Evolutionary conservation across 371 early-diverging fungal species (phyloP), one percentile per base, ranked within the genome.

Genomic region (Mortierella sp.): DNA sequence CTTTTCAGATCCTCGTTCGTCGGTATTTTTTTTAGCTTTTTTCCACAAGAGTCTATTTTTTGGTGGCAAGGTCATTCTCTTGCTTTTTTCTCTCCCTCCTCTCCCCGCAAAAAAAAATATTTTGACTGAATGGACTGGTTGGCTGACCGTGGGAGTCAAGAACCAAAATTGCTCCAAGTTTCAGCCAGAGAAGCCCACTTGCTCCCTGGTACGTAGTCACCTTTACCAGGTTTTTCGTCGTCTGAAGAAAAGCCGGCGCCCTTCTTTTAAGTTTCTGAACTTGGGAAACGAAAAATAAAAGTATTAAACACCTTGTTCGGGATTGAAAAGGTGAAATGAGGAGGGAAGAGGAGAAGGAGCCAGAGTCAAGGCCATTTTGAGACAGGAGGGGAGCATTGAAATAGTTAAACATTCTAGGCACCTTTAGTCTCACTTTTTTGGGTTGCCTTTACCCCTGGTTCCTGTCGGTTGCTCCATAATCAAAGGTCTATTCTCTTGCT

Each of bases 251-350:
- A 39, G 37, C 61, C 11, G 22, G 19, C 37, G 22, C 22, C 22
- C 61, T 61, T 61, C 37, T 53, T 53, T 55, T 55, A 19, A 19
- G 61, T 37, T 61, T 61, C 61, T 61, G 61, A 61, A 2, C 22
- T 22, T 6, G 19, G 22, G n/a, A 22, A 61, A 61, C 61, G 16
- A 55, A 16, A 29, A 48, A 48, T 8, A 50, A n/a, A 1, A 50
- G 24, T 24, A 22, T 26, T 19, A 61, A 53, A 29, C 5, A 53
- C 19, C 6, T 19, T 22, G 61, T 39, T 19, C 3, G 34, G 61
- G 58, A 2, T 26, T 29, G 7, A n/a, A 34, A 19, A 9, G 9
- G 37, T 7, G 39, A 61, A 8, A 4, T 11, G 19, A 34, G 1
- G 2, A 26, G 26, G 11, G 26, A 10, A 11, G 2, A 26, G 26